These are phyloP conservation scores for Dactylonectria estremocensis DNA, from an alignment of 2,329 filamentous ascomycete genomes.

Conservation along the genomic window DNA sequence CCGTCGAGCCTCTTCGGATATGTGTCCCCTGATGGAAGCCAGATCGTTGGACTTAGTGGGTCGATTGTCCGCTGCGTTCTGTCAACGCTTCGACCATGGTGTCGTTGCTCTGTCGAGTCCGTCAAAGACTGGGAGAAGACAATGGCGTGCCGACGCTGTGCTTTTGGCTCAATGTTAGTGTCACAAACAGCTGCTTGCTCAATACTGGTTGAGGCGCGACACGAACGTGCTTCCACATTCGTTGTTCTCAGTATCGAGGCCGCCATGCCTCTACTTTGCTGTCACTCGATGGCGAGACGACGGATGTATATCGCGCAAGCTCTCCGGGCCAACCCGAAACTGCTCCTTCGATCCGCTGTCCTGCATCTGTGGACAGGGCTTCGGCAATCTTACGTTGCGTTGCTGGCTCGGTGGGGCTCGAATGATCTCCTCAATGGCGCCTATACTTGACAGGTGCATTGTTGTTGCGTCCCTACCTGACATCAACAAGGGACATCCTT, in stretches of 20 bases:
- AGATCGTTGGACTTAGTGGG: not conserved
- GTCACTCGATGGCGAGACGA: not conserved
- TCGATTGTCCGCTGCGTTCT: not conserved
- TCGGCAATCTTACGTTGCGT: conserved; percentile 72
- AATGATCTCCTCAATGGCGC: conserved; percentile 75
- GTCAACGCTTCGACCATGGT: not conserved
- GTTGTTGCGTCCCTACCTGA: no score
- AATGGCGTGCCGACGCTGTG: not conserved
- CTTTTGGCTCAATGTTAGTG: not conserved
- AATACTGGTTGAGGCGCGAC: no score
- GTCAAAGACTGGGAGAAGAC: not conserved
- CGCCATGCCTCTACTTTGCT: no score
- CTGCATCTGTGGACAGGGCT: conserved; percentile 71
- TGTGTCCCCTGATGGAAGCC: not conserved
- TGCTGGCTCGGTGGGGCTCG: conserved; percentile 84
- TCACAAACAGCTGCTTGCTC: not conserved
- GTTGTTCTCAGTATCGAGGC: no score
- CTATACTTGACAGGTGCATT: conserved; percentile 57
- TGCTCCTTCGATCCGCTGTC: conserved; percentile 58
- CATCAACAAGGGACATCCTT: no score
- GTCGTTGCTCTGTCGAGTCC: not conserved
- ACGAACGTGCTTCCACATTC: no score
- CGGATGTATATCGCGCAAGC: not conserved
- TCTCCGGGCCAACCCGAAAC: not conserved
- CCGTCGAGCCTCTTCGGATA: not conserved